phyloP scores from a whole-genome alignment of 495 filamentous ascomycete genomes.

The Penicillium desertorum region DNA sequence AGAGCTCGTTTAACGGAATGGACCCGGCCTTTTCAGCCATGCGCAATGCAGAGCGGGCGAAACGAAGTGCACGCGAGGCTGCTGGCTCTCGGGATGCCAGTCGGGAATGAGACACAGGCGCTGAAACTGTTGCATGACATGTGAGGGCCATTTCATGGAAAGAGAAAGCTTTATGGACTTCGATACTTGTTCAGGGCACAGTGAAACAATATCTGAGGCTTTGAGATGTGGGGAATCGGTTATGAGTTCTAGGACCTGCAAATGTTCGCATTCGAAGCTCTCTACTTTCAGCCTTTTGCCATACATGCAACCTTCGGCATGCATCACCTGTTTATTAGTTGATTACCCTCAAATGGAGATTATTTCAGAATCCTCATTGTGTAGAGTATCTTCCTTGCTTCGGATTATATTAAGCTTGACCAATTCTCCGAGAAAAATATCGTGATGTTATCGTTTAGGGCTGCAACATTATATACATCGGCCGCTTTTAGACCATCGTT shows the following conservation, averaged over 20 bases:
- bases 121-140: background rate
- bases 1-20: conserved; percentile 6
- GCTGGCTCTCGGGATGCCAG: background rate
- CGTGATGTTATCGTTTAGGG: background rate
- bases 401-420: background rate
- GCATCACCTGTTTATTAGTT: background rate
- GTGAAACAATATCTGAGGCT: background rate
- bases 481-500: background rate
- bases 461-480: background rate
- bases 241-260: background rate
- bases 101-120: background rate
- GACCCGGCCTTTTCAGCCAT: background rate
- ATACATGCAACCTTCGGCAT: background rate
- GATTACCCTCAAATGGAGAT: background rate
- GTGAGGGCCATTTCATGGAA: background rate
- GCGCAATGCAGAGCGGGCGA: background rate
- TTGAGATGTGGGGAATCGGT: background rate
- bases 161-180: background rate
- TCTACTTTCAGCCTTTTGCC: background rate
- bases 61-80: background rate
- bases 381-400: background rate
- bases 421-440: background rate
- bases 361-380: background rate
- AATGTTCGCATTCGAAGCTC: background rate
- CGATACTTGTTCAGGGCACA: background rate